Conservation (phyloP, 345 rosid genomes). For the Pseudoturritis turrita region DNA sequence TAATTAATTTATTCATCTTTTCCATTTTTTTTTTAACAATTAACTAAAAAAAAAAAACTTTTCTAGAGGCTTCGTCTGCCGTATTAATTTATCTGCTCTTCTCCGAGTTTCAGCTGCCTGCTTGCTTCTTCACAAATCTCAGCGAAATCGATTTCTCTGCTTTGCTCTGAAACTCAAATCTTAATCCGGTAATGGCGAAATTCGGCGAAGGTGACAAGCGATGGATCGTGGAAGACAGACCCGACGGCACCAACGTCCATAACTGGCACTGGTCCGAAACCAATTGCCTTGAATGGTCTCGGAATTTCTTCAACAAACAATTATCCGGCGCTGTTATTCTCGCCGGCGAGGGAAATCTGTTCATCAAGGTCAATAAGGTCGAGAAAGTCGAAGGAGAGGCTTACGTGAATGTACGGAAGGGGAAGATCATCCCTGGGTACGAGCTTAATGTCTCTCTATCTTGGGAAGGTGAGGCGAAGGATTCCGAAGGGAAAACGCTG, state of each 20-base stretch:
- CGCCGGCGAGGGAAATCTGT: conserved; percentile 63
- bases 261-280: conserved; percentile 99
- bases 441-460: conserved; percentile 60
- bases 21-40: background rate
- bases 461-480: conserved; percentile 92
- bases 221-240: conserved; percentile 95
- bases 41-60: background rate
- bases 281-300: conserved; percentile 84
- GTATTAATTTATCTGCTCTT: background rate
- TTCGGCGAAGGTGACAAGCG: conserved; percentile 97
- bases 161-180: background rate
- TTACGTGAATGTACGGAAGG: conserved; percentile 86
- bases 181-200: conserved; percentile 56
- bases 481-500: conserved; percentile 55
- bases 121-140: conserved; percentile 18
- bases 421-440: conserved; percentile 93
- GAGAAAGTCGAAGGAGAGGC: conserved; percentile 94
- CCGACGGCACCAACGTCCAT: conserved; percentile 97
- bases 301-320: conserved; percentile 50
- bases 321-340: conserved; percentile 51
- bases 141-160: background rate
- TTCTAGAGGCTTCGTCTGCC: conserved; percentile 28
- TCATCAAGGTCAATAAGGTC: conserved; percentile 49
- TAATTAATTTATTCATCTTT: background rate
- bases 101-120: background rate